These are phyloP conservation scores for Trametes sanguinea DNA, from an alignment of 768 basidiomycete genomes.

Conservation along the genomic window DNA sequence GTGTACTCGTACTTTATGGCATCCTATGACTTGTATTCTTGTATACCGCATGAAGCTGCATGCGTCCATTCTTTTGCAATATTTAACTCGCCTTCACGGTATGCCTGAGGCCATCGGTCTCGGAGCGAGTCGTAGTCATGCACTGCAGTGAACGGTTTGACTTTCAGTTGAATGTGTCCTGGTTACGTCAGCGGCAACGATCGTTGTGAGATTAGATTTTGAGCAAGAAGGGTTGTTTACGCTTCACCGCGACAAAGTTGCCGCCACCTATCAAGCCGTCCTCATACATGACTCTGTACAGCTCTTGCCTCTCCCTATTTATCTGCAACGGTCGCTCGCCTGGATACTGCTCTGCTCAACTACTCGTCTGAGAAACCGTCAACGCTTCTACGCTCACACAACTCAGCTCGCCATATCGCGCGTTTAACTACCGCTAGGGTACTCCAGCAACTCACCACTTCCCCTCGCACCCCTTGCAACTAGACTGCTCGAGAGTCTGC, in stretches of 20 bases:
- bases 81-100: background rate
- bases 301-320: constrained; percentile 7
- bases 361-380: background rate
- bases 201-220: constrained; percentile 8
- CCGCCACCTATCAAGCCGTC: constrained; percentile 2
- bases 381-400: background rate
- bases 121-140: background rate
- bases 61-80: constrained; percentile 14
- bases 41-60: constrained; percentile 7
- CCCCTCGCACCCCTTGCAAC: background rate
- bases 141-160: background rate
- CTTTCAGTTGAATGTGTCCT: background rate
- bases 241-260: background rate
- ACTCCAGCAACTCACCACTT: background rate
- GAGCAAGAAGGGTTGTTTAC: background rate
- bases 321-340: constrained; percentile 19
- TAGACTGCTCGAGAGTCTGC: background rate
- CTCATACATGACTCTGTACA: constrained; percentile 17
- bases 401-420: background rate
- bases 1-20: constrained; percentile 25
- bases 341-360: constrained; percentile 2
- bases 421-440: constrained; percentile 1
- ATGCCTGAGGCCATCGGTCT: too few relatives aligned
- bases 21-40: constrained; percentile 22
- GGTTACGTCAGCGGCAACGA: constrained; percentile 17